Evolutionary conservation across 2,329 filamentous ascomycete genomes (phyloP).

Genomic region (Sclerotinia minor): DNA sequence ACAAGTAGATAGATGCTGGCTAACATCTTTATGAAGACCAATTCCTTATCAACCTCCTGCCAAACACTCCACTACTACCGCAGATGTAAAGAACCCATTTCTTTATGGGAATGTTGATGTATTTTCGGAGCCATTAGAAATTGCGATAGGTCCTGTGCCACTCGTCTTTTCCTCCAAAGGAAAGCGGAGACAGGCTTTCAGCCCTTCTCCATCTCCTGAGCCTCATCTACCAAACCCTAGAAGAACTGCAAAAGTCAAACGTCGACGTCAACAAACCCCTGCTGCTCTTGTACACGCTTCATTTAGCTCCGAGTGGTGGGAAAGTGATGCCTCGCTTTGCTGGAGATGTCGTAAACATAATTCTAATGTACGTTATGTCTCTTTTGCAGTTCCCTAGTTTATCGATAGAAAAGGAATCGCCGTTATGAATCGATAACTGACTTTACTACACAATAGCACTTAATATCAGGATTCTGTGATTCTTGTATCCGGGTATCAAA

Average conservation of each 20-base stretch:
- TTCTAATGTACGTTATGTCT: conserved; percentile 4
- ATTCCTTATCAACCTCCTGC: background rate
- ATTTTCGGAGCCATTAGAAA: conserved; percentile 14
- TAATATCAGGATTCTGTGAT: conserved; percentile 28
- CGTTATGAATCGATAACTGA: background rate
- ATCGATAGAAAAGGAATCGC: background rate
- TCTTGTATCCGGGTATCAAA: conserved; percentile 27
- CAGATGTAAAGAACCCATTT: conserved; percentile 6
- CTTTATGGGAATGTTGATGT: conserved; percentile 13
- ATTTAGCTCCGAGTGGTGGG: background rate
- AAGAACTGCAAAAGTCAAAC: conserved; percentile 20
- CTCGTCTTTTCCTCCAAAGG: background rate
- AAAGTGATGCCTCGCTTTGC: conserved; percentile 18
- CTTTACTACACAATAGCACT: conserved; percentile 8
- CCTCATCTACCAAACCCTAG: background rate
- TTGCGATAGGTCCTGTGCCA: background rate
- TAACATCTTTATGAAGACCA: conserved; percentile 7
- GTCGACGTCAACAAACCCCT: conserved; percentile 5
- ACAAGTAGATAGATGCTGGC: background rate
- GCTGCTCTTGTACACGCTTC: background rate
- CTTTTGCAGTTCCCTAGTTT: background rate
- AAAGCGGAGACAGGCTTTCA: conserved; percentile 21
- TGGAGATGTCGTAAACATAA: conserved; percentile 24
- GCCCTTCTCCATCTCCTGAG: conserved; percentile 10
- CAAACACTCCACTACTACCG: background rate